A percentile compares a stretch with the other conserved stretches of the same genome.
Conservation (phyloP, 179 eudicot species). For the Drosera spatulata region DNA sequence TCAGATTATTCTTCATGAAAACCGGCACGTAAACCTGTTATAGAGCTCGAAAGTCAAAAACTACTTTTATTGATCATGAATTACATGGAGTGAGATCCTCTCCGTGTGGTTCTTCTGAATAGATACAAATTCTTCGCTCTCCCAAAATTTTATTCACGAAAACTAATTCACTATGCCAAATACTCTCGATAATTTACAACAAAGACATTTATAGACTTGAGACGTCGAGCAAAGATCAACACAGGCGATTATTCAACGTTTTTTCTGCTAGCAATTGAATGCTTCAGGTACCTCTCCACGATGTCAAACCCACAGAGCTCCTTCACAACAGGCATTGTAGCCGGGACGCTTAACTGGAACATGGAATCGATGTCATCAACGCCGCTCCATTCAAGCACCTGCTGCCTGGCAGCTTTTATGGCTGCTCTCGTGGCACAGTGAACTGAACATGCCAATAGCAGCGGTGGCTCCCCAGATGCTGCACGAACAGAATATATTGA, state of each 20-base stretch:
- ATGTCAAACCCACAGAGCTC: constrained; percentile 71
- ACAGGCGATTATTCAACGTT: not conserved
- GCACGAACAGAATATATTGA: constrained; percentile 5
- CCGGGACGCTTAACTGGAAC: constrained; percentile 72
- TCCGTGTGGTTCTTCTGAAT: too few species aligned
- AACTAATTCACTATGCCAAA: too few species aligned
- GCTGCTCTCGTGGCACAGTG: constrained; percentile 88
- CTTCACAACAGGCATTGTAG: constrained; percentile 83
- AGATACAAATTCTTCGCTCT: too few species aligned
- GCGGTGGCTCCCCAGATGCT: constrained; percentile 98
- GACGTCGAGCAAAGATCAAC: not conserved
- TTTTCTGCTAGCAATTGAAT: constrained; percentile 7
- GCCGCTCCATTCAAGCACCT: constrained; percentile 50
- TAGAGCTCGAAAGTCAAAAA: too few species aligned
- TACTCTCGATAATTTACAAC: too few species aligned
- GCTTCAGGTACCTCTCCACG: constrained; percentile 48
- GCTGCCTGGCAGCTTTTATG: constrained; percentile 62
- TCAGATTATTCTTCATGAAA: too few species aligned
- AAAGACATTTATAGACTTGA: too few species aligned
- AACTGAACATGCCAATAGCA: constrained; percentile 72
- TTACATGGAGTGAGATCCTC: too few species aligned
- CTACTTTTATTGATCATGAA: too few species aligned
- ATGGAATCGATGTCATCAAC: constrained; percentile 17
- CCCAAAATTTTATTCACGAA: too few species aligned
- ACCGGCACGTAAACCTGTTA: too few species aligned